Conservation (phyloP, 306 rosid species). For the Lupinus albus region DNA sequence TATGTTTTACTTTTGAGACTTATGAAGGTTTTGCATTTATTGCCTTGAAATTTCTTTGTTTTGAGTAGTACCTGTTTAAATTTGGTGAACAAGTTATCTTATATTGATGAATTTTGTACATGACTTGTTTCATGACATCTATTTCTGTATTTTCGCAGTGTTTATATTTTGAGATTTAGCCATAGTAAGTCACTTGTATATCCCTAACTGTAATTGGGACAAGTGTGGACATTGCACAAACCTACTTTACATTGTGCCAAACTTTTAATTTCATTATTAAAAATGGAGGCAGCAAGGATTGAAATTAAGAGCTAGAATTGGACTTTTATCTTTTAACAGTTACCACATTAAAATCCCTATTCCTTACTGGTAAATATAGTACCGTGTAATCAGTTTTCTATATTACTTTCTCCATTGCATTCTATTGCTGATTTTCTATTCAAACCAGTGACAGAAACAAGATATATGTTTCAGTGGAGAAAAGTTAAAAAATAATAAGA, state of each 20-base stretch:
- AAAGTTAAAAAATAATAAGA: background rate
- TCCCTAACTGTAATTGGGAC: background rate
- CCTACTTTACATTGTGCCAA: background rate
- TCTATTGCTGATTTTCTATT: background rate
- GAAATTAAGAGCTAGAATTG: slow-evolving; percentile 3
- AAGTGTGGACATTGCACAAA: background rate
- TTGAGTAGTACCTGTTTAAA: background rate
- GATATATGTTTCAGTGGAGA: background rate
- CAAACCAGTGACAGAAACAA: background rate
- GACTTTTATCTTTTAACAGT: slow-evolving; percentile 21
- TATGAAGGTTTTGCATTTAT: slow-evolving; percentile 23
- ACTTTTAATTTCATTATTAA: slow-evolving; percentile 4
- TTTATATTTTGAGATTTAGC: background rate
- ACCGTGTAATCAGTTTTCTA: background rate
- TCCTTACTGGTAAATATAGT: background rate
- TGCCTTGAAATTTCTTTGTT: slow-evolving; percentile 14
- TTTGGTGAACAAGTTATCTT: slow-evolving; percentile 4
- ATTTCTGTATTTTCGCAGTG: slow-evolving; percentile 7
- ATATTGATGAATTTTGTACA: slow-evolving; percentile 14
- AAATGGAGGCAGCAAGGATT: slow-evolving; percentile 1
- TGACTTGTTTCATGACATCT: slow-evolving; percentile 9
- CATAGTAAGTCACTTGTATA: background rate
- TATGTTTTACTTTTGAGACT: background rate
- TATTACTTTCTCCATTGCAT: slow-evolving; percentile 14
- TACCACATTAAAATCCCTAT: background rate